Evolutionary conservation across 768 basidiomycete species (phyloP).

Genomic region (Pleurotus pulmonarius): DNA sequence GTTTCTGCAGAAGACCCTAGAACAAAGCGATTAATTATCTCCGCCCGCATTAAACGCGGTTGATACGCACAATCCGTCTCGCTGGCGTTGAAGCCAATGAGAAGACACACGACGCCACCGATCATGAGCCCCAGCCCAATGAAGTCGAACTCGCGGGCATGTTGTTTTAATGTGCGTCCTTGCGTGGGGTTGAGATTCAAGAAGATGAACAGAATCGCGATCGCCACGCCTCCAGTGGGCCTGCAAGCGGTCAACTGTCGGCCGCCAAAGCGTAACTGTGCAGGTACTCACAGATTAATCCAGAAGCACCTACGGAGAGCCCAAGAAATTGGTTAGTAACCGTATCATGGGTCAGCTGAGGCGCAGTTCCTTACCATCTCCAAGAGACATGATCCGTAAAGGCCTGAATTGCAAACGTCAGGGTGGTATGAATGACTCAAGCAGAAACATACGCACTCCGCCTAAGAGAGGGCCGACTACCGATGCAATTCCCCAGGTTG

Average conservation of each 20-base stretch:
- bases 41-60: background rate
- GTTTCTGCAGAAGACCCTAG: slow-evolving; percentile 59
- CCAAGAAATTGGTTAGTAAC: slow-evolving; percentile 6
- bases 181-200: slow-evolving; percentile 77
- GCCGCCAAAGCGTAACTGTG: too few relatives aligned
- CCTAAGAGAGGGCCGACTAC: slow-evolving; percentile 79
- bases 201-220: slow-evolving; percentile 61
- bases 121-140: slow-evolving; percentile 62
- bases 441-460: slow-evolving; percentile 42
- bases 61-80: slow-evolving; percentile 55
- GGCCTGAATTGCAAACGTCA: slow-evolving; percentile 31
- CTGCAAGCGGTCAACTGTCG: slow-evolving; percentile 25
- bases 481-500: slow-evolving; percentile 75
- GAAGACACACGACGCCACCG: slow-evolving; percentile 58
- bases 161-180: slow-evolving; percentile 51
- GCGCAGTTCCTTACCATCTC: slow-evolving; percentile 55
- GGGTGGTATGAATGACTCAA: slow-evolving; percentile 3
- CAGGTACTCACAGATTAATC: slow-evolving; percentile 57
- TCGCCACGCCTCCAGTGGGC: slow-evolving; percentile 70
- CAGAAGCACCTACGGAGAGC: slow-evolving; percentile 58
- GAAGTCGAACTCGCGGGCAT: slow-evolving; percentile 70
- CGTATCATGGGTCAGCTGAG: background rate
- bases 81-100: slow-evolving; percentile 73
- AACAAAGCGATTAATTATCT: background rate
- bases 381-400: slow-evolving; percentile 75